Conservation (phyloP, 441 rosid species). For the Metrosideros polymorpha region DNA sequence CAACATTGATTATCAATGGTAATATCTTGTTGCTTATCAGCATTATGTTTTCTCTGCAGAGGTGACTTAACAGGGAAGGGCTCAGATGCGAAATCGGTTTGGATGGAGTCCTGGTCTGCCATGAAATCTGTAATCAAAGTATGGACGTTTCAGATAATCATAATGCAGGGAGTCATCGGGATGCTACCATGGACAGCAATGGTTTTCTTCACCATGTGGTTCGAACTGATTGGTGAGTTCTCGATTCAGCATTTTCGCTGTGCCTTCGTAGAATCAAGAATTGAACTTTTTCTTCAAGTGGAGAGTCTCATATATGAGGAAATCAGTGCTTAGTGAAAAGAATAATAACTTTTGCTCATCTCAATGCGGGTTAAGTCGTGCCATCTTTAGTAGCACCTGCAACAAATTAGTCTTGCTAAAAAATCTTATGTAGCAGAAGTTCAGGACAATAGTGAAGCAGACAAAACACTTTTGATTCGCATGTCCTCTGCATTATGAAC, state of each 20-base stretch:
- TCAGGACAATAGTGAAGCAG: not conserved
- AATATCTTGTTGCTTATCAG: not conserved
- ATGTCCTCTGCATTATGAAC: not conserved
- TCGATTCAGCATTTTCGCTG: not conserved
- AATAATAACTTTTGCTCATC: not conserved
- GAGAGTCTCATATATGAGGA: not conserved
- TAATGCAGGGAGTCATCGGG: constrained; percentile 83
- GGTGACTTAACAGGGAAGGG: constrained; percentile 41
- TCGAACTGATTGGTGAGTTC: constrained; percentile 75
- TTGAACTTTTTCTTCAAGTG: not conserved
- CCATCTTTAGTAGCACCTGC: not conserved
- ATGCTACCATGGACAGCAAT: constrained; percentile 95
- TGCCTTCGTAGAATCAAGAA: not conserved
- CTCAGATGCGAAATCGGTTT: constrained; percentile 30
- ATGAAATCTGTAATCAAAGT: constrained; percentile 68
- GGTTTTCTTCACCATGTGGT: constrained; percentile 98
- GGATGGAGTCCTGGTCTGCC: constrained; percentile 73
- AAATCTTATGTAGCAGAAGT: not conserved
- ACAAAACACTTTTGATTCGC: not conserved
- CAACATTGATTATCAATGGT: not conserved
- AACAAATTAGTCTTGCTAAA: not conserved
- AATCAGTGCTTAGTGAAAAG: not conserved
- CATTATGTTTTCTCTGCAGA: constrained; percentile 23
- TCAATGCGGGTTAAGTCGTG: not conserved
- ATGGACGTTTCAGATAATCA: constrained; percentile 78